A percentile compares a stretch with the other conserved stretches of the same genome.
These are phyloP conservation scores for Marasmius fiardii DNA, from an alignment of 1,284 basidiomycete species.

Conservation along the genomic window DNA sequence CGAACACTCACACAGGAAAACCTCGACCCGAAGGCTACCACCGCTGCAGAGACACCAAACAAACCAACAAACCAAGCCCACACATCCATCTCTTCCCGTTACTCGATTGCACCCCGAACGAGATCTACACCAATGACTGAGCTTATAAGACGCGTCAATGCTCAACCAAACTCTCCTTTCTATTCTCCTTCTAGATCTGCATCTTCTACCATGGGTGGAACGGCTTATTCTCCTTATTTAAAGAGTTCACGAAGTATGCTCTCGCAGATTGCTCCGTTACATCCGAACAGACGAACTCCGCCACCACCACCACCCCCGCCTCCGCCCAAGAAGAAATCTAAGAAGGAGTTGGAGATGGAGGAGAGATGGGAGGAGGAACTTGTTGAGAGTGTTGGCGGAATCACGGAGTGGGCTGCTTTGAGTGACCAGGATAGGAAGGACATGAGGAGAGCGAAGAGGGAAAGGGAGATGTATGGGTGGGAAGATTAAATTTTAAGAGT, in stretches of 20 bases:
- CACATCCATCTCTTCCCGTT: conserved; percentile 27
- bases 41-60: conserved; percentile 8
- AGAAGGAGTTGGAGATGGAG: conserved; percentile 71
- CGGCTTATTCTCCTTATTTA: conserved; percentile 58
- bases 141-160: conserved; percentile 67
- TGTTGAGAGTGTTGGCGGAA: conserved; percentile 64
- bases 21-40: conserved; percentile 11
- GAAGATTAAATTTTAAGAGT: conserved; percentile 45
- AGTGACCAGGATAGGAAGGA: conserved; percentile 59
- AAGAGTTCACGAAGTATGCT: conserved; percentile 62
- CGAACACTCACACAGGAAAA: conserved; percentile 22
- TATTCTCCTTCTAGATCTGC: conserved; percentile 28
- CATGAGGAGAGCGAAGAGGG: conserved; percentile 57
- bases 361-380: conserved; percentile 78
- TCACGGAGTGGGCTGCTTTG: conserved; percentile 59
- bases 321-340: conserved; percentile 65
- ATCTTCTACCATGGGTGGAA: conserved; percentile 11
- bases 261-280: conserved; percentile 68
- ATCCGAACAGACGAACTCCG: conserved; percentile 65
- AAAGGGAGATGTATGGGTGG: conserved; percentile 59
- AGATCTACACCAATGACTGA: conserved; percentile 66
- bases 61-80: conserved; percentile 8
- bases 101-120: conserved; percentile 39
- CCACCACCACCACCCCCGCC: conserved; percentile 65
- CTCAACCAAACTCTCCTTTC: conserved; percentile 62